Evolutionary conservation across 352 stramenopile species (phyloP), one percentile per base, ranked within the genome.

Genomic region (Globisporangium polare): DNA sequence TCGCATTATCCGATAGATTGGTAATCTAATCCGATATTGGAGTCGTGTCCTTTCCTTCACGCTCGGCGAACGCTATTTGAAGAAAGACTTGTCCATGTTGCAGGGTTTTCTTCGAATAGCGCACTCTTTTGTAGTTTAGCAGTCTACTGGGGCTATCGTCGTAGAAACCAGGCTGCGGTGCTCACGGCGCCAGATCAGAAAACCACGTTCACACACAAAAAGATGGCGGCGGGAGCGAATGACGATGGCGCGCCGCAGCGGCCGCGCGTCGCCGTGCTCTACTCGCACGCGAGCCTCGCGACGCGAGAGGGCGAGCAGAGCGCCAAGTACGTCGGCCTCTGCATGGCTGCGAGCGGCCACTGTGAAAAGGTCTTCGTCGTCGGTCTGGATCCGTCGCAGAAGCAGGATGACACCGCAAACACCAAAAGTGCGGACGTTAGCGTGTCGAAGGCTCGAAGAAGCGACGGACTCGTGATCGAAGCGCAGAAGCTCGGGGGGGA

Each of bases 271-370:
- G 81, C 65, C 20, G 60, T 92, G 33, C 58, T 92, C 52, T 89
- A 87, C 71, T 80, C 80, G 53, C 67, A 66, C 29, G 61, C 31
- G 20, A 89, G 81, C 62, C 57, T 46, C 9, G 39, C 72, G 20
- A 87, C 77, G 27, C 66, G 68, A n/a, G 83, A 92, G 65, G 70
- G 80, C 24, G 71, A 79, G 67, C 72, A 80, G 29, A 65, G 89
- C 20, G 83, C 83, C 50, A 75, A 72, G 57, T 92, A 89, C 59
- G 43, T 90, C 42, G 79, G 75, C 8, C 62, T 92, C 9, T 85
- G 74, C 46, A 22, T 88, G 52, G 76, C 74, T 6, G 67, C 69
- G 13, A 86, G 77, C 17, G 77, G 80, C 9, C 66, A 72, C 12
- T 87, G 73, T 55, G 58, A 69, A 55, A 78, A 79, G 51, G 76